Evolutionary conservation across 2,329 filamentous ascomycete species (phyloP).

Genomic region (Fusarium gaditjirri): DNA sequence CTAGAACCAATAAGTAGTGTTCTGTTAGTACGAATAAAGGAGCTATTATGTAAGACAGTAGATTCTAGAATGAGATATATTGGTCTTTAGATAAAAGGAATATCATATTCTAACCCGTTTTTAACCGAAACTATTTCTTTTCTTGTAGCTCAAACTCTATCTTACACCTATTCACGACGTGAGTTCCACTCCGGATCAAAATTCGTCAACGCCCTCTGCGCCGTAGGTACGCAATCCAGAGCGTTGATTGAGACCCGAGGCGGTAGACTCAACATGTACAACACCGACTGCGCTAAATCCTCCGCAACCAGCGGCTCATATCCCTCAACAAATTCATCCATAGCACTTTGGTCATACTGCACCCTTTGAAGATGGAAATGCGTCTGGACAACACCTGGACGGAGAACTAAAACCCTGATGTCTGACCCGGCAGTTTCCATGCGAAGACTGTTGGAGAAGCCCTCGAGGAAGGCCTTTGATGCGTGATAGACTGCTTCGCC

Average conservation of each 20-base stretch:
- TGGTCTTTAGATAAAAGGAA: neutral
- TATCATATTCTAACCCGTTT: no score
- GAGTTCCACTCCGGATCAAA: slow-evolving; percentile 4
- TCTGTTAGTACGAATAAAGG: accelerated
- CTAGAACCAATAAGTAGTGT: accelerated
- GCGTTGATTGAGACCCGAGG: slow-evolving; percentile 20
- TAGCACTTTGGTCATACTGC: slow-evolving; percentile 3
- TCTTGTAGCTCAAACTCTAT: accelerated
- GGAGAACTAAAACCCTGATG: slow-evolving; percentile 15
- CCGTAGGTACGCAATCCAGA: slow-evolving; percentile 23
- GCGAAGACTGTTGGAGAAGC: slow-evolving; percentile 6
- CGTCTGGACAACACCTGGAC: slow-evolving; percentile 20
- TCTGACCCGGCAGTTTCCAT: slow-evolving; percentile 13
- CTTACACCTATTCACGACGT: neutral
- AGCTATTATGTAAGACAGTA: neutral
- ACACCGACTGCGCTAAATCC: slow-evolving; percentile 8
- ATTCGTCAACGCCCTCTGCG: neutral
- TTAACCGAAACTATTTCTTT: no score
- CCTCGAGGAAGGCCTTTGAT: slow-evolving; percentile 14
- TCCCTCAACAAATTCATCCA: slow-evolving; percentile 19
- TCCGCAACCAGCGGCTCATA: slow-evolving; percentile 14
- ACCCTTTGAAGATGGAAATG: slow-evolving; percentile 29
- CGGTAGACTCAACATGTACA: slow-evolving; percentile 27
- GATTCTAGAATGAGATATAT: no score
- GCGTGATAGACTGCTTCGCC: slow-evolving; percentile 26